These are phyloP conservation scores for Saccharomycopsis crataegensis DNA, from an alignment of 1,139 yeast genomes.

Conservation along the genomic window DNA sequence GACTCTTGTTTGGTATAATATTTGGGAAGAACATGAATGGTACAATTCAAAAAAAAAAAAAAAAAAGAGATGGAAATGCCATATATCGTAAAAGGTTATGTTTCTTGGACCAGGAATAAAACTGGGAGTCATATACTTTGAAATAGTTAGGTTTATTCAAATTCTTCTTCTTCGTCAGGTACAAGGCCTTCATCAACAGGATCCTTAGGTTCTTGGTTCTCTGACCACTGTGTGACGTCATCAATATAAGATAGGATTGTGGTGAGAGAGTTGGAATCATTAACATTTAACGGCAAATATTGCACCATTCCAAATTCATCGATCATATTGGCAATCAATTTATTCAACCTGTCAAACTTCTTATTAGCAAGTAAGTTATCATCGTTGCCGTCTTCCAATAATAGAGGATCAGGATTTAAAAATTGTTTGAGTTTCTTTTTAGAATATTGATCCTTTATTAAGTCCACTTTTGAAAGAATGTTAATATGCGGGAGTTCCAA, in stretches of 20 bases:
- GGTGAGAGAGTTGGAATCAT: slow-evolving; percentile 70
- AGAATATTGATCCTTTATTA: slow-evolving; percentile 68
- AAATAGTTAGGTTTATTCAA: neutral
- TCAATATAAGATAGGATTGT: slow-evolving; percentile 88
- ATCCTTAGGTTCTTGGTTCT: slow-evolving; percentile 92
- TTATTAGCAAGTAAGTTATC: slow-evolving; percentile 49
- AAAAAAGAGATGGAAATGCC: too few relatives aligned
- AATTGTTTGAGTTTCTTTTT: slow-evolving; percentile 74
- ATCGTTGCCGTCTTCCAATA: slow-evolving; percentile 42
- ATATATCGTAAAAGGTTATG: too few relatives aligned
- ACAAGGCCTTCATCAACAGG: slow-evolving; percentile 59
- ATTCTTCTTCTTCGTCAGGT: slow-evolving; percentile 13
- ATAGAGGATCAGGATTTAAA: slow-evolving; percentile 84
- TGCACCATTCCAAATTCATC: slow-evolving; percentile 99
- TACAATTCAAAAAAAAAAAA: too few relatives aligned
- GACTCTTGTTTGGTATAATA: too few relatives aligned
- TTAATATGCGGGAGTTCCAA: slow-evolving; percentile 93
- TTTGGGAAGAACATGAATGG: too few relatives aligned
- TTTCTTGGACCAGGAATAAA: too few relatives aligned
- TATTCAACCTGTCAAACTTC: slow-evolving; percentile 64
- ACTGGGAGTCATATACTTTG: too few relatives aligned
- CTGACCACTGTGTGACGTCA: slow-evolving; percentile 97
- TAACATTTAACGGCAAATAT: slow-evolving; percentile 81
- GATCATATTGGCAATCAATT: slow-evolving; percentile 77
- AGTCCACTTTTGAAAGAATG: slow-evolving; percentile 76